Base-by-base conservation (phyloP, 139 green algal species). In the Coelastrella sp. region DNA sequence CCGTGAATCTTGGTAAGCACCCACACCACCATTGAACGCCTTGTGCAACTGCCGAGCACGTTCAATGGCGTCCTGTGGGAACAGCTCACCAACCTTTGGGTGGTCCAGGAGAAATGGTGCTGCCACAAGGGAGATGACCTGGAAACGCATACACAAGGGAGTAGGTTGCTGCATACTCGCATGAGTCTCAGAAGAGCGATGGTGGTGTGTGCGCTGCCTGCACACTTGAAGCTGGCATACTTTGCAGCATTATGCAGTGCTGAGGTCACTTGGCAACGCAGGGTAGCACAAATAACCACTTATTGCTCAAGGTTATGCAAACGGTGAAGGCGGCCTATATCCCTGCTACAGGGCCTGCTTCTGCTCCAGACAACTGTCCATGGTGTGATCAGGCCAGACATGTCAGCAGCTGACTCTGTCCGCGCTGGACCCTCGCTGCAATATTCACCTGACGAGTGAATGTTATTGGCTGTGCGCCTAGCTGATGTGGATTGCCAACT, bases 401-500 rank as follows among this genome's bases (percentile, higher is more conserved):
- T 14, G 10, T 72, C n/a, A 57, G 80, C 80, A 57, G 80, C 80
- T 86, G 81, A 65, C 20, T 24, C 15, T 59, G 27, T 11, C 24
- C 5, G 12, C 19, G 11, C 60, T 58, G 82, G 9, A 75, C 56
- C 6, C 10, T 10, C 7, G n/a, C 60, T 6, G n/a, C 82, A 60
- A 7, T 25, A 6, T 25, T 9, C 58, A 97, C 95, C 94, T 99
- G 96, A 58, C 97, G 95, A 59, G 94, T 95, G 93, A 98, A 99
- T 11, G 96, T 97, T 17, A 99, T 88, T 15, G 97, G 97, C 90
- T 96, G 96, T 81, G 98, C 95, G 19, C 97, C 97, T 8, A 99
- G 93, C 17, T 96, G 92, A 73, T 99, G 97, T 66, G 97, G 97
- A 92, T 99, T 99, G 81, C 98, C 98, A 61, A 99, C 97, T 97